phyloP scores from a whole-genome alignment of 352 stramenopile species.

The Phytophthora brassicae region DNA sequence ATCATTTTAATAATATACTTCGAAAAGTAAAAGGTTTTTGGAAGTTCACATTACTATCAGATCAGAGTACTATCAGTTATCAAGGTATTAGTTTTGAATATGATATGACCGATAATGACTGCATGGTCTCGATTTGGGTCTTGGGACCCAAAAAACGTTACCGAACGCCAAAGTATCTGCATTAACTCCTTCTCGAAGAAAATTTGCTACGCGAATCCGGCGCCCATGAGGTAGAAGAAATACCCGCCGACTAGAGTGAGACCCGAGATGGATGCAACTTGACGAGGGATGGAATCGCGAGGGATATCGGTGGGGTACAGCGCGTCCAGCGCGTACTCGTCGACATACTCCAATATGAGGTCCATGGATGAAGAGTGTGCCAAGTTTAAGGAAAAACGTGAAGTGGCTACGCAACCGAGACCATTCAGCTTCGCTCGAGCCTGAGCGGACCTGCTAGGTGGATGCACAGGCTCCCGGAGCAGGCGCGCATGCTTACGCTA shows the following conservation, averaged over 20 bases:
- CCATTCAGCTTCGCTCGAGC: not conserved
- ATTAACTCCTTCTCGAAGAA: conserved; percentile 67
- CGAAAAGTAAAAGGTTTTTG: no score
- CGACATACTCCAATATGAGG: conserved; percentile 51
- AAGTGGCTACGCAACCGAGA: not conserved
- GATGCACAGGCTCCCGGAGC: not conserved
- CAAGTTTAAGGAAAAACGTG: conserved; percentile 1
- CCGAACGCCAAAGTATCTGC: no score
- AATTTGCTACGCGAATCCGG: conserved; percentile 51
- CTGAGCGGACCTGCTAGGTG: not conserved
- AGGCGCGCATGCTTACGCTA: conserved; percentile 17
- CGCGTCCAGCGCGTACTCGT: conserved; percentile 51
- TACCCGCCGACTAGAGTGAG: conserved; percentile 61
- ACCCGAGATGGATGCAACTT: conserved; percentile 47
- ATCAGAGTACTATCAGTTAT: no score
- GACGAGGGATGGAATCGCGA: conserved; percentile 46
- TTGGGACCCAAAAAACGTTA: no score
- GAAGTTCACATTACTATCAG: no score
- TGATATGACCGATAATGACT: no score
- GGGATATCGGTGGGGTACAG: conserved; percentile 51
- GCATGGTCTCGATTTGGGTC: no score
- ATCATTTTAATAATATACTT: no score
- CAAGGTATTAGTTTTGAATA: no score
- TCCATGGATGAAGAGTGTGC: conserved; percentile 44
- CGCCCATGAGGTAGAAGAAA: conserved; percentile 57